phyloP scores from a whole-genome alignment of 306 rosid species.

The Quercus robur region DNA sequence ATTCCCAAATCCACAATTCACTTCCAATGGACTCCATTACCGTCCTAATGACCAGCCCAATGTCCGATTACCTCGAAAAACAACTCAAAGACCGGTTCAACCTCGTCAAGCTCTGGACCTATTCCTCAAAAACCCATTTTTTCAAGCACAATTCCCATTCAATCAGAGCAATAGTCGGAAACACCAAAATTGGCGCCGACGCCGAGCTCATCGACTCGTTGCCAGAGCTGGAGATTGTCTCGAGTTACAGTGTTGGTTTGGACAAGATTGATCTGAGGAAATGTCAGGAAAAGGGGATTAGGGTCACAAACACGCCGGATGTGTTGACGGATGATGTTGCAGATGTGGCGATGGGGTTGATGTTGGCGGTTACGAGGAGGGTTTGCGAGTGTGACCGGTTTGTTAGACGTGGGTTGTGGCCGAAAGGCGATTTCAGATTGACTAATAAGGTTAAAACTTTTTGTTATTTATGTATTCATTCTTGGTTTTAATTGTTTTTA shows the following conservation, averaged over 20 bases:
- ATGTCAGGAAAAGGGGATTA: constrained; percentile 43
- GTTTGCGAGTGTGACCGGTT: constrained; percentile 41
- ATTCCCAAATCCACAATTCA: not conserved
- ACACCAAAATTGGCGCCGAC: constrained; percentile 42
- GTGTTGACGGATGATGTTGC: constrained; percentile 77
- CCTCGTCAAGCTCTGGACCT: constrained; percentile 50
- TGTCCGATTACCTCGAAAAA: constrained; percentile 38
- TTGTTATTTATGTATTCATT: not conserved
- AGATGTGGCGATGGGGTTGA: constrained; percentile 56
- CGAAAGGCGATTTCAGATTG: constrained; percentile 16
- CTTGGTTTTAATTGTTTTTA: not conserved
- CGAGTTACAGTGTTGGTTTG: constrained; percentile 62
- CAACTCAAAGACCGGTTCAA: constrained; percentile 51
- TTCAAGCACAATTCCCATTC: constrained; percentile 22
- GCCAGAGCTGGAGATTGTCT: constrained; percentile 53
- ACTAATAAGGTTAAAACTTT: constrained; percentile 39
- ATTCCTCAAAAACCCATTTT: constrained; percentile 26
- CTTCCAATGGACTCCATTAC: constrained; percentile 36
- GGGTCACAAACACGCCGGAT: constrained; percentile 67
- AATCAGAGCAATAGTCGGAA: constrained; percentile 42
- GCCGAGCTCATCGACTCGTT: constrained; percentile 43
- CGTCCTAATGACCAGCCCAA: constrained; percentile 45
- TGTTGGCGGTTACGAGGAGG: constrained; percentile 42
- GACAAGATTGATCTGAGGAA: constrained; percentile 55
- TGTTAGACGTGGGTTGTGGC: constrained; percentile 41